Conservation (phyloP, 106 monocot genomes). For the Narthecium ossifragum region DNA sequence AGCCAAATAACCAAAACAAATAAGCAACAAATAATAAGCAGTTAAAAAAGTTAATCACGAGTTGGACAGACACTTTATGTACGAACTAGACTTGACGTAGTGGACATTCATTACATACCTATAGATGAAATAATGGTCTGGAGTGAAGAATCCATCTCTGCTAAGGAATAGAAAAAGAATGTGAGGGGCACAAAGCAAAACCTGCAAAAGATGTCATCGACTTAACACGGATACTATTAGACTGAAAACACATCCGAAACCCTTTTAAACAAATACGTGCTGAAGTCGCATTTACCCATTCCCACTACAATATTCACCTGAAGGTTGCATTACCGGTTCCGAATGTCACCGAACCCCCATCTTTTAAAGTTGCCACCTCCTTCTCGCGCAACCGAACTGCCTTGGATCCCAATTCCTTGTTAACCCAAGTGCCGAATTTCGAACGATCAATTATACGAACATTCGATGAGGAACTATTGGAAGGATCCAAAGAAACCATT, state of each 20-base stretch:
- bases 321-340: conserved; percentile 84
- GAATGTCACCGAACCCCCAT: conserved; percentile 72
- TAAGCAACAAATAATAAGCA: not conserved
- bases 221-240: too few species aligned
- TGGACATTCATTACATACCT: conserved; percentile 40
- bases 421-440: conserved; percentile 82
- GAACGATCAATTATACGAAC: conserved; percentile 64
- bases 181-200: conserved; percentile 51
- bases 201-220: conserved; percentile 35
- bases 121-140: conserved; percentile 53
- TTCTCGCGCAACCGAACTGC: conserved; percentile 38
- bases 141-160: conserved; percentile 25
- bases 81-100: not conserved
- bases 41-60: too few species aligned
- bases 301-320: conserved; percentile 77
- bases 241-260: too few species aligned
- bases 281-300: too few species aligned
- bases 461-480: conserved; percentile 10
- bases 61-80: not conserved
- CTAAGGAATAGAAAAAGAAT: conserved; percentile 29
- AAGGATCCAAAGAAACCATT: conserved; percentile 36
- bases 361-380: conserved; percentile 36
- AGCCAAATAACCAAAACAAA: not conserved
- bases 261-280: too few species aligned
- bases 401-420: conserved; percentile 48